Base-by-base conservation (phyloP, 352 stramenopile genomes). In the Globisporangium megalacanthum region DNA sequence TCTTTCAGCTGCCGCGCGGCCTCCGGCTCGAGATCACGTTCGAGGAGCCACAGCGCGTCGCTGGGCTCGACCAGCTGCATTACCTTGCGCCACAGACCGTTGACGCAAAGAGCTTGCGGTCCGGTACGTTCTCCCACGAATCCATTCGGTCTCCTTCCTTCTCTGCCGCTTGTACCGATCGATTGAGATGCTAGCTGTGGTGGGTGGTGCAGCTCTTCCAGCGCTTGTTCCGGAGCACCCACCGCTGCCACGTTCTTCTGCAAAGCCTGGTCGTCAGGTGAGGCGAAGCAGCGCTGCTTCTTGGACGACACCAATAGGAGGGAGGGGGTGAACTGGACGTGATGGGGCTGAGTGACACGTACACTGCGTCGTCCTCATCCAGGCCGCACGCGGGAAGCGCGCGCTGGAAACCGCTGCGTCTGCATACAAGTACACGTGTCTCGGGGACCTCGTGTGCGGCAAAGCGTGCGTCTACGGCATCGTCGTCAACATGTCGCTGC, bases 401-500 rank as follows among this genome's bases (percentile, higher is more conserved):
- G 63, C 64, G 8, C 72, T 92, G 36, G 55, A 61, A 8, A n/a
- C 72, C 60, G 65, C 70, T 13, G 57, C 47, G 9, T 45, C 64
- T 5, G 57, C 53, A 15, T 92, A 92, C 49, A 69, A 64, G n/a
- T 90, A 92, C 57, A 80, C 76, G 0, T 54, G 62, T 3, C 50
- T 92, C 25, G 66, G 65, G 6, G 78, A 88, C 22, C 62, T 92
- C 44, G 70, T 84, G 10, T 67, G 70, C 5, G 83, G 83, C 6
- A 66, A 77, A 11, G 79, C 83, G 10, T 72, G 75, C 41, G 47
- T 90, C 19, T 92, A 89, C 52, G 83, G 83, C 6, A 76, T 90
- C 4, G 69, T 90, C 17, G 73, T 90, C 29, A 92, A 92, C 56
- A 65, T 87, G 58, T 83, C 72, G 31, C 66, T 92, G 19, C 83